Evolutionary conservation across 2,329 filamentous ascomycete species (phyloP).

Genomic region (Aaosphaeria pasadenensis): DNA sequence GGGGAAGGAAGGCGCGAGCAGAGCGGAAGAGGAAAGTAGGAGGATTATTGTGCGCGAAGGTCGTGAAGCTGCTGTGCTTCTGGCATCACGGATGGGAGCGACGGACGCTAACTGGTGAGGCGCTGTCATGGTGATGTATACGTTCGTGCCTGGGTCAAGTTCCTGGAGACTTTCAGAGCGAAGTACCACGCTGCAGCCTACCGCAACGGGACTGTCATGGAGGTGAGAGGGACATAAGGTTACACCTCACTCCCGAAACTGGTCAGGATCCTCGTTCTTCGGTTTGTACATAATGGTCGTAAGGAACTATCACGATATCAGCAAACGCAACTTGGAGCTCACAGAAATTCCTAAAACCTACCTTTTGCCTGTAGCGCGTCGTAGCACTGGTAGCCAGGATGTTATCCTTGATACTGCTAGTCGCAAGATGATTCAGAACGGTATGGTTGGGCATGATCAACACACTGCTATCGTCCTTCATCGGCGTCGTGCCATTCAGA

Average conservation of each 20-base stretch:
- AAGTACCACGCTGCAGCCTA: too few relatives aligned
- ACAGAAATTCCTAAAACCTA: conserved; percentile 37
- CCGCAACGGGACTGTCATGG: too few relatives aligned
- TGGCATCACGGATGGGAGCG: too few relatives aligned
- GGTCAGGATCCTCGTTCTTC: conserved; percentile 51
- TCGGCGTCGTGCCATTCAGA: conserved; percentile 81
- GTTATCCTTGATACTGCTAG: conserved; percentile 96
- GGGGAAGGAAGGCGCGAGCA: too few relatives aligned
- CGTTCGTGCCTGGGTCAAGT: too few relatives aligned
- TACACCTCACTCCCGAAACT: background rate
- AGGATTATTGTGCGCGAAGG: too few relatives aligned
- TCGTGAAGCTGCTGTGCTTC: too few relatives aligned
- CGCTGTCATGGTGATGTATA: too few relatives aligned
- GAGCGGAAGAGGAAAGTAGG: too few relatives aligned
- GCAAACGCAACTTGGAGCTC: background rate
- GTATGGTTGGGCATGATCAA: conserved; percentile 97
- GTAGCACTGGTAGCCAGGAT: conserved; percentile 94
- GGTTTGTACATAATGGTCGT: conserved; percentile 98
- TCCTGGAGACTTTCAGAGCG: too few relatives aligned
- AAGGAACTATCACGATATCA: conserved; percentile 65
- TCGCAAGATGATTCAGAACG: conserved; percentile 92
- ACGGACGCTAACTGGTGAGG: too few relatives aligned
- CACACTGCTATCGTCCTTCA: conserved; percentile 98
- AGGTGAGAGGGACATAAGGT: too few relatives aligned
- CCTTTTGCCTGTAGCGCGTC: conserved; percentile 96